Percentiles rank a stretch among this genome's conserved stretches.
Conservation (phyloP, 352 stramenopile genomes). For the Aphanomyces invadans region DNA sequence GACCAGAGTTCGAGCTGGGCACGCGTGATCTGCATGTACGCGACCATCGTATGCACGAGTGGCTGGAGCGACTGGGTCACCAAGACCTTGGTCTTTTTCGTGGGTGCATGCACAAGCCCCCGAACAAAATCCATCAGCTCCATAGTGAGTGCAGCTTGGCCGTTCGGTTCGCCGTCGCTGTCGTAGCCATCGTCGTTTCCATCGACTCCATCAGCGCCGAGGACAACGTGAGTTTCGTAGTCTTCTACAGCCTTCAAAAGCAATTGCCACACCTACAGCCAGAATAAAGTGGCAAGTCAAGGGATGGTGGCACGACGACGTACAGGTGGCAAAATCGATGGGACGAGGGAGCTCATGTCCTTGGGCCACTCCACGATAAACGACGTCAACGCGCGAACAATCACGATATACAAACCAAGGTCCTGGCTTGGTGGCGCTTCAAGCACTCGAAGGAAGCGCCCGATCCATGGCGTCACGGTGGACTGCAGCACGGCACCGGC, state of each 20-base stretch:
- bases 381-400: conserved; percentile 59
- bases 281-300: background rate
- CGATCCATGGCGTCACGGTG: conserved; percentile 65
- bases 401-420: conserved; percentile 68
- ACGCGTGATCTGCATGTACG: conserved; percentile 77
- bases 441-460: conserved; percentile 53
- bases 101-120: conserved; percentile 52
- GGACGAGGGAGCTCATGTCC: conserved; percentile 64
- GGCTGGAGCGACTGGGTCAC: conserved; percentile 46
- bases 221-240: conserved; percentile 55
- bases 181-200: conserved; percentile 70
- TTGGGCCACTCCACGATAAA: conserved; percentile 79
- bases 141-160: conserved; percentile 57
- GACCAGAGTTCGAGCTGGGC: conserved; percentile 67
- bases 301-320: background rate
- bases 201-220: conserved; percentile 36
- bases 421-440: conserved; percentile 36
- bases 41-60: conserved; percentile 73
- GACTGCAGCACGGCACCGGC: conserved; percentile 53
- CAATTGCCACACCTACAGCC: conserved; percentile 45
- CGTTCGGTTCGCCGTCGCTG: conserved; percentile 60
- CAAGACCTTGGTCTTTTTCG: conserved; percentile 67
- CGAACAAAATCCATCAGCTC: conserved; percentile 69
- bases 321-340: conserved; percentile 51
- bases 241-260: conserved; percentile 36